Conservation (phyloP, 139 green algal species). For the Chlorella ohadii region DNA sequence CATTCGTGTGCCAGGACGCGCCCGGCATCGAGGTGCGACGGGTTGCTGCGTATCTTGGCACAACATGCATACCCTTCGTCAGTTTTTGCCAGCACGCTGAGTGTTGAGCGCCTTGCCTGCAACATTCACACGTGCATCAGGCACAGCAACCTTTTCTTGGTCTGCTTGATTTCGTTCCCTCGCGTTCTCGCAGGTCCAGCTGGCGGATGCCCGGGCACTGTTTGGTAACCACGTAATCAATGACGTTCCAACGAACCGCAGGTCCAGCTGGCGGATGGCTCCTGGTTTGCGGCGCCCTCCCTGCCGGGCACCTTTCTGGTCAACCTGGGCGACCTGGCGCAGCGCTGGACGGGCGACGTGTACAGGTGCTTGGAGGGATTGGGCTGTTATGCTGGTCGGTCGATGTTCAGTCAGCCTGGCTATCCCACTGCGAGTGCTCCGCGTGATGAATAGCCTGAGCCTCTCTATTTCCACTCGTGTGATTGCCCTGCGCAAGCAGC, state of each 20-base stretch:
- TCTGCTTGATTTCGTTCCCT: no score
- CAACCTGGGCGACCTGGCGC: constrained; percentile 54
- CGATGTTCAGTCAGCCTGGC: no score
- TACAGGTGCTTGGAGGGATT: not conserved
- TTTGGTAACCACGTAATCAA: no score
- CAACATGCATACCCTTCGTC: no score
- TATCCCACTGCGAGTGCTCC: no score
- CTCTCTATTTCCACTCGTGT: not conserved
- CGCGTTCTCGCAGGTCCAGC: not conserved
- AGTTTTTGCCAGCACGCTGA: no score
- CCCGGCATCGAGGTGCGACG: constrained; percentile 39
- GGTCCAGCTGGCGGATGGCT: constrained; percentile 3
- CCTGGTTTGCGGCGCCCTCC: constrained; percentile 35
- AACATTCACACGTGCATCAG: no score
- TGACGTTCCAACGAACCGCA: not conserved
- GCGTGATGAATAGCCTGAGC: no score
- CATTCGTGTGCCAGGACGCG: constrained; percentile 41
- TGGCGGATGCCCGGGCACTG: no score
- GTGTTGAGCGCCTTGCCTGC: no score
- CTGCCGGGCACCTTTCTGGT: constrained; percentile 38
- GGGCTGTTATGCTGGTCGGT: no score
- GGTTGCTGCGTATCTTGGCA: not conserved
- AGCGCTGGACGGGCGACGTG: constrained; percentile 33
- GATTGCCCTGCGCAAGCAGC: not conserved
- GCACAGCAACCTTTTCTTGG: no score